These are phyloP conservation scores for Lenzites betulinus DNA, from an alignment of 768 basidiomycete species.

Conservation along the genomic window DNA sequence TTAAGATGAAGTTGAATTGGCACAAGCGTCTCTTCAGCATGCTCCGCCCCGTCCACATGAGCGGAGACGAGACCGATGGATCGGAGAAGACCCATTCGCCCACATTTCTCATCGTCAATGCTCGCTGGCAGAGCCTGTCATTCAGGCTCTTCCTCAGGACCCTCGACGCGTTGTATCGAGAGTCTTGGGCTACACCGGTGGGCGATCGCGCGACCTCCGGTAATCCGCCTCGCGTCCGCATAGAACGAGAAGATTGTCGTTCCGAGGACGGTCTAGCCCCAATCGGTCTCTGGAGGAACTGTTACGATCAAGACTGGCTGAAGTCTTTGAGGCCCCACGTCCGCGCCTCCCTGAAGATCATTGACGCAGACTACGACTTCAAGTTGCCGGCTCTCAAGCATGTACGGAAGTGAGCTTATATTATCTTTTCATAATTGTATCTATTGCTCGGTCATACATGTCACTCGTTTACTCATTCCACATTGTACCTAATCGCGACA, in stretches of 20 bases:
- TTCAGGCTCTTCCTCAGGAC: neutral
- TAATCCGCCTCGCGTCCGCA: neutral
- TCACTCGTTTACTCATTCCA: too few species aligned
- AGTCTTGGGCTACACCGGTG: neutral
- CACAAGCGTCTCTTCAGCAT: neutral
- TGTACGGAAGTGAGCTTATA: slow-evolving; percentile 9
- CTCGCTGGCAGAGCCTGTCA: neutral
- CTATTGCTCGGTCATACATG: too few species aligned
- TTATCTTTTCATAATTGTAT: too few species aligned
- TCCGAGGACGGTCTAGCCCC: neutral
- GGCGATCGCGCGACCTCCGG: neutral
- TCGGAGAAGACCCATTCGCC: neutral
- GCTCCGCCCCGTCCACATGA: neutral
- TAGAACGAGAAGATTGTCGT: neutral
- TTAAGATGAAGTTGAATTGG: neutral
- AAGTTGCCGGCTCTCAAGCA: slow-evolving; percentile 2
- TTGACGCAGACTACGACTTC: slow-evolving; percentile 1
- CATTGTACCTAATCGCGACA: too few species aligned
- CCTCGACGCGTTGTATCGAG: neutral
- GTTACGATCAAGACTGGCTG: neutral
- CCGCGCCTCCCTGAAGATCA: neutral
- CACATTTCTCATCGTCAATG: neutral
- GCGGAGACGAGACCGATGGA: neutral
- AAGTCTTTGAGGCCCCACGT: neutral
- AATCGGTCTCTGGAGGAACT: slow-evolving; percentile 2